Percentiles rank a stretch among this genome's conserved stretches.
These are phyloP conservation scores for Nevesoporus exiguus DNA, from an alignment of 768 basidiomycete species.

Conservation along the genomic window DNA sequence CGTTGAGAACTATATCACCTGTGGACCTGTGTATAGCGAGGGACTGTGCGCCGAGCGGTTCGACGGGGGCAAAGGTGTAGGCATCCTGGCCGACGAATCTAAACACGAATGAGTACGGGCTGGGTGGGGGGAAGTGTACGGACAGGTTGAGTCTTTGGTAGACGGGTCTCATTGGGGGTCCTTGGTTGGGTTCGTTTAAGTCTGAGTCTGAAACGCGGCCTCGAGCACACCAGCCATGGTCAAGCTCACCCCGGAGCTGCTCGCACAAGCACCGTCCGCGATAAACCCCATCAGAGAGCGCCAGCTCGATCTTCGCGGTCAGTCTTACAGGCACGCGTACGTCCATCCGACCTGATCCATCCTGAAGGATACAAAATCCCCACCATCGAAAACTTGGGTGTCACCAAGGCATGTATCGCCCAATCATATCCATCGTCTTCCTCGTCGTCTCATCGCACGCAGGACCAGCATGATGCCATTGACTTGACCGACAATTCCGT, in stretches of 20 bases:
- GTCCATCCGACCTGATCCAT: slow-evolving; percentile 12
- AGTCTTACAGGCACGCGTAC: slow-evolving; percentile 22
- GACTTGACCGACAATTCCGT: slow-evolving; percentile 93
- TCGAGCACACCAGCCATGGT: slow-evolving; percentile 41
- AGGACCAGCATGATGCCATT: slow-evolving; percentile 94
- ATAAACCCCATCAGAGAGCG: slow-evolving; percentile 85
- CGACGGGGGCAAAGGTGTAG: slow-evolving; percentile 74
- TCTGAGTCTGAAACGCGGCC: slow-evolving; percentile 36
- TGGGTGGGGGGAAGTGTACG: slow-evolving; percentile 17
- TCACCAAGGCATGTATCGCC: slow-evolving; percentile 64
- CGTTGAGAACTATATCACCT: slow-evolving; percentile 71
- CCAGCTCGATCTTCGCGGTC: slow-evolving; percentile 88
- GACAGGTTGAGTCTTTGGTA: slow-evolving; percentile 75
- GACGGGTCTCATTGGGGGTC: slow-evolving; percentile 55
- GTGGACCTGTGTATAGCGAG: slow-evolving; percentile 70
- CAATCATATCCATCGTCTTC: slow-evolving; percentile 12
- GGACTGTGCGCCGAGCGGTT: slow-evolving; percentile 56
- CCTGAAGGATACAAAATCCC: slow-evolving; percentile 86
- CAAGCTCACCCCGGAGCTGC: slow-evolving; percentile 93
- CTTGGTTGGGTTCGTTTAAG: slow-evolving; percentile 19
- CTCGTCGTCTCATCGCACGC: slow-evolving; percentile 15
- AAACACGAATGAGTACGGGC: background rate
- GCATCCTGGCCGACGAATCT: slow-evolving; percentile 75
- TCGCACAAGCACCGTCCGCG: slow-evolving; percentile 74
- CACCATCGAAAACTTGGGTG: slow-evolving; percentile 93